A percentile compares a stretch with the other conserved stretches of the same genome.
phyloP scores from a whole-genome alignment of 257 asterid genomes.

The Marsdenia floribunda region DNA sequence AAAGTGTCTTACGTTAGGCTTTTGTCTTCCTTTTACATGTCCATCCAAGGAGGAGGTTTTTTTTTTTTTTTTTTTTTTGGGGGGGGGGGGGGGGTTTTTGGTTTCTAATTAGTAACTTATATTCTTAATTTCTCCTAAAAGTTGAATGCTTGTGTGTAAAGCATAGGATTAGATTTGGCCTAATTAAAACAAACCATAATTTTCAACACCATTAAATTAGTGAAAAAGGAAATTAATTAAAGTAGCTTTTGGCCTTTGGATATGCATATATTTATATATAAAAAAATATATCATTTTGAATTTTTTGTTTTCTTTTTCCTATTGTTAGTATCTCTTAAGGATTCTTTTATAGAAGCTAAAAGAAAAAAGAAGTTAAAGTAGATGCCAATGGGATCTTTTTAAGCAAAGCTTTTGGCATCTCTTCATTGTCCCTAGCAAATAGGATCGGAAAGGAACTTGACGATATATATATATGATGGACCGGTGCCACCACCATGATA shows the following conservation, averaged over 20 bases:
- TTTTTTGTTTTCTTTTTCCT: slow-evolving; percentile 17
- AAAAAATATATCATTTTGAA: neutral
- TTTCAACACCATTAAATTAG: slow-evolving; percentile 27
- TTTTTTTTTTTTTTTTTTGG: too few relatives aligned
- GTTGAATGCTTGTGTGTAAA: slow-evolving; percentile 54
- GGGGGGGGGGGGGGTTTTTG: too few relatives aligned
- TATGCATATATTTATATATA: too few relatives aligned
- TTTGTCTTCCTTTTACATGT: slow-evolving; percentile 28
- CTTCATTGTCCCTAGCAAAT: slow-evolving; percentile 26
- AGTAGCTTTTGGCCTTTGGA: slow-evolving; percentile 17
- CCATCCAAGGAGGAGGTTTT: slow-evolving; percentile 28
- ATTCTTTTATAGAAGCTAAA: slow-evolving; percentile 18
- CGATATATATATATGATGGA: slow-evolving; percentile 7
- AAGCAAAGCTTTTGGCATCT: slow-evolving; percentile 26
- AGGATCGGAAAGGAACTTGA: neutral
- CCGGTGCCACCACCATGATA: slow-evolving; percentile 24
- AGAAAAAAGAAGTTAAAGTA: slow-evolving; percentile 12
- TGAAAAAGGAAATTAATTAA: slow-evolving; percentile 25
- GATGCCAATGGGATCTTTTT: slow-evolving; percentile 24
- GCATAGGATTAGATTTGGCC: slow-evolving; percentile 16
- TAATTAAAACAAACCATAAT: slow-evolving; percentile 13
- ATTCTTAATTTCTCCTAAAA: slow-evolving; percentile 22
- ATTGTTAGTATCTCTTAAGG: slow-evolving; percentile 28
- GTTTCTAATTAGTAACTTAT: slow-evolving; percentile 9
- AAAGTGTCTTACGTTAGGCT: slow-evolving; percentile 19